Evolutionary conservation across 2,329 filamentous ascomycete genomes (phyloP), one percentile per base, ranked within the genome.

Genomic region (Apiospora arundinis): DNA sequence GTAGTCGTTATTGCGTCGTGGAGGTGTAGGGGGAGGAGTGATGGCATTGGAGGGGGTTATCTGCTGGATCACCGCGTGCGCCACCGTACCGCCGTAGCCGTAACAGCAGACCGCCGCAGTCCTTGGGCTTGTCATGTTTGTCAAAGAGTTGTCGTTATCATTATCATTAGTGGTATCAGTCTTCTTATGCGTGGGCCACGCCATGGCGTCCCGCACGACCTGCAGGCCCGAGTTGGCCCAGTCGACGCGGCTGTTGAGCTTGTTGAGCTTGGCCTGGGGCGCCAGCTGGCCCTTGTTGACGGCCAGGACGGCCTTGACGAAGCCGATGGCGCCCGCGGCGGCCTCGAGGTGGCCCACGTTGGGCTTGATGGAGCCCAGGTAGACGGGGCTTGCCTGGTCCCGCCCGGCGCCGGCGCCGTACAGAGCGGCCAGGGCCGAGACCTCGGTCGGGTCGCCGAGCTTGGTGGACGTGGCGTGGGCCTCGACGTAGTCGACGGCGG

Each of bases 381-480:
- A 42, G 12, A 71, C 70, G 1, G 75, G 74, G 12, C 52, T 44
- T 40, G 42, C 66, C 7, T 8, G 18, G 1, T 70, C 7, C 7
- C 72, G 42, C 11, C 42, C 42, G 42, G 42, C 42, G 21, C 32
- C 44, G 7, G 70, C 67, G 16, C 69, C 72, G 28, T 72, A 75
- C 5, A 73, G 70, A 11, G 71, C 74, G n/a, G 74, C 69, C 45
- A 83, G 77, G 14, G 77, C 81, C 16, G 66, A 70, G 23, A 78
- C 78, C 72, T 83, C 81, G 5, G 73, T 74, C 1, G 81, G 79
- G 69, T 83, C 82, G 4, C 82, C 82, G 8, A 78, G 76, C 7
- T 71, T 70, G 8, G 82, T 84, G 0, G 80, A 80, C 0, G 82
- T 83, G 4, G 80, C 82, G 65, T 84, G 82, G 11, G 77, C 77